Conservation (phyloP, 192 early-diverging fungal species). For the Haplosporangium gracile region DNA sequence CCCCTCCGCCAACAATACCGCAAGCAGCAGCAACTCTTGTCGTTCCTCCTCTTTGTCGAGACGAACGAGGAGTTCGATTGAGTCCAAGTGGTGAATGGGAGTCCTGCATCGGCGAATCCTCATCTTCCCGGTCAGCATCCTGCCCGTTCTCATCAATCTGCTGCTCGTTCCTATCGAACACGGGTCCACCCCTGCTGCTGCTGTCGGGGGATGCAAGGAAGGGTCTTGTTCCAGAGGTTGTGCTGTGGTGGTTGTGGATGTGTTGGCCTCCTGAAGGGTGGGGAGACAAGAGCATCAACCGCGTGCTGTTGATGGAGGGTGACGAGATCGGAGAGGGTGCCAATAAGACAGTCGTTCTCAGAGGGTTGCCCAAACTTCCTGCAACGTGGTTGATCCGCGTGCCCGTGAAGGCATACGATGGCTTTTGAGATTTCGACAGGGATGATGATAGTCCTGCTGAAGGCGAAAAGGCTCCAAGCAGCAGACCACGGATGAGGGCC, state of each 20-base stretch:
- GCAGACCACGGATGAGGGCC: constrained; percentile 33
- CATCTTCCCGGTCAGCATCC: constrained; percentile 9
- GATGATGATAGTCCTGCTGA: constrained; percentile 1
- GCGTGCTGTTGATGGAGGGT: constrained; percentile 14
- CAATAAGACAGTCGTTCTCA: constrained; percentile 32
- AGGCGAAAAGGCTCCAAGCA: constrained; percentile 34
- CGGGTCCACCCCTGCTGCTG: neutral
- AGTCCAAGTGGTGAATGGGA: neutral
- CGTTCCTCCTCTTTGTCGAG: too few relatives aligned
- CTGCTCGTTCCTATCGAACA: constrained; percentile 9
- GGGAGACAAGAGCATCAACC: constrained; percentile 19
- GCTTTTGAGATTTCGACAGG: neutral
- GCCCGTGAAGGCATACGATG: constrained; percentile 11
- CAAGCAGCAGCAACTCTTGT: neutral
- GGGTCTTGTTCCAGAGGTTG: constrained; percentile 3
- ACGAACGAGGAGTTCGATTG: too few relatives aligned
- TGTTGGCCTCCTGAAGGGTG: neutral
- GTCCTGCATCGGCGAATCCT: constrained; percentile 27
- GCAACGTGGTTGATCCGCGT: neutral
- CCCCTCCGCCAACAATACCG: neutral
- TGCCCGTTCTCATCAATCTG: neutral
- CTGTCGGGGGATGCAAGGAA: constrained; percentile 20
- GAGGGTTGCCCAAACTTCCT: constrained; percentile 4
- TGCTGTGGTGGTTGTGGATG: neutral
- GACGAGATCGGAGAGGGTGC: constrained; percentile 41